Conservation (phyloP, 345 rosid species). For the Pugionium cornutum region DNA sequence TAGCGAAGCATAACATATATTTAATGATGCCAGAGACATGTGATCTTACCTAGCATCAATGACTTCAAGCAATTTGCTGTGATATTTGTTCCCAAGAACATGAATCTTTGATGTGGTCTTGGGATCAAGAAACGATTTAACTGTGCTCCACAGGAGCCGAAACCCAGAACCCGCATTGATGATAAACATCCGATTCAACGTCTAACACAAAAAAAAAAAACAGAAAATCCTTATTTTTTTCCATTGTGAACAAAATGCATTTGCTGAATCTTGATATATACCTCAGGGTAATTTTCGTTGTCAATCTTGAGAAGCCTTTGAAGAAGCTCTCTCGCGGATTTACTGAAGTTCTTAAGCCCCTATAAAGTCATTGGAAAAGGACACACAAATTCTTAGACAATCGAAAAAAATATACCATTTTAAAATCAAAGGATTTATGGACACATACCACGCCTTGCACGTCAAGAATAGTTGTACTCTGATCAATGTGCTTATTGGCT, state of each 20-base stretch:
- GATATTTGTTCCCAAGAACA: slow-evolving; percentile 97
- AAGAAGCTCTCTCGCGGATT: slow-evolving; percentile 84
- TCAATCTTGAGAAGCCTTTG: slow-evolving; percentile 71
- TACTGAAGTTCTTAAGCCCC: slow-evolving; percentile 88
- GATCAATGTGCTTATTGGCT: slow-evolving; percentile 93
- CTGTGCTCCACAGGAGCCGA: slow-evolving; percentile 90
- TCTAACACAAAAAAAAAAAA: slow-evolving; percentile 44
- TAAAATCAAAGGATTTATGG: neutral
- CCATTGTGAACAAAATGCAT: no score
- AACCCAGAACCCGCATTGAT: slow-evolving; percentile 96
- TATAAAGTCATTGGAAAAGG: slow-evolving; percentile 36
- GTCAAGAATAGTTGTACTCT: slow-evolving; percentile 94
- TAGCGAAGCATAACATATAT: neutral
- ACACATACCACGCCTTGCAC: slow-evolving; percentile 96
- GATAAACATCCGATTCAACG: slow-evolving; percentile 92
- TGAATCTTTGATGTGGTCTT: slow-evolving; percentile 88
- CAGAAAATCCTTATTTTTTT: neutral
- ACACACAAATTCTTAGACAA: neutral
- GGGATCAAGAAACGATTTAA: slow-evolving; percentile 87
- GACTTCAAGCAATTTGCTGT: slow-evolving; percentile 90
- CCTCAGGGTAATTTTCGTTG: slow-evolving; percentile 92
- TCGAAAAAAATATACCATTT: neutral
- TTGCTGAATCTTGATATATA: slow-evolving; percentile 30
- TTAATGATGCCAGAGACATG: neutral
- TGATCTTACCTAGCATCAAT: slow-evolving; percentile 73